Base-by-base conservation (phyloP, 148 eudicot species). In the Rhododendron williamsianum region DNA sequence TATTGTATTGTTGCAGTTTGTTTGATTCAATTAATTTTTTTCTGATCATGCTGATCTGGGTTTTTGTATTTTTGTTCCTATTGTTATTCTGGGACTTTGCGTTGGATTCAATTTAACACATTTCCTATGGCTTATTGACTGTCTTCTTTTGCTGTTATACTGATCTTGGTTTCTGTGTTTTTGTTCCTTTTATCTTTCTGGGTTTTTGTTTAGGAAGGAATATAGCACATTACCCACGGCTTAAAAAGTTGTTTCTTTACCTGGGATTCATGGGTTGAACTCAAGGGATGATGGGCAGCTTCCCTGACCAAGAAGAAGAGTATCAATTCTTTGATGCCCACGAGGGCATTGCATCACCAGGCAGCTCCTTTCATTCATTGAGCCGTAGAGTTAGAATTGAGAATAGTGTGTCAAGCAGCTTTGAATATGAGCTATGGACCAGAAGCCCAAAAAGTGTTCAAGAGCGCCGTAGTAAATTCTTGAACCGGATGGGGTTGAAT, bases 191-290 rank as follows among this genome's bases (percentile, higher is more conserved):
- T 72, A 1, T 72, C 30, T 81, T 73, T 84, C 54, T 84, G 81
- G 82, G 86, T 87, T 89, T 91, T 87, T 86, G 85, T 83, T 85
- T 85, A 88, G 91, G 87, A 74, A 81, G 89, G 85, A 87, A 80
- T 92, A 86, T 86, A 90, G 91, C 92, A 89, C 93, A 92, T 91
- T 92, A 93, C 86, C 84, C 83, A 81, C 85, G 89, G 81, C 81
- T 87, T 84, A 76, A 71, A 86, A 90, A 88, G 88, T 85, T 87
- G 91, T 89, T 91, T 84, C 91, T 93, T 86, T 88, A 86, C 86
- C 86, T 84, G 86, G 89, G 90, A 87, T 91, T 91, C 85, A 94
- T 95, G 95, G 98, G 88, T 91, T 93, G 95, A 95, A 85, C 91
- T 85, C 88, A 86, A 90, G 85, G 82, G 86, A 92, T 84, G 71